Conservation (phyloP, 257 asterid species). For the Solanum bukasovii region DNA sequence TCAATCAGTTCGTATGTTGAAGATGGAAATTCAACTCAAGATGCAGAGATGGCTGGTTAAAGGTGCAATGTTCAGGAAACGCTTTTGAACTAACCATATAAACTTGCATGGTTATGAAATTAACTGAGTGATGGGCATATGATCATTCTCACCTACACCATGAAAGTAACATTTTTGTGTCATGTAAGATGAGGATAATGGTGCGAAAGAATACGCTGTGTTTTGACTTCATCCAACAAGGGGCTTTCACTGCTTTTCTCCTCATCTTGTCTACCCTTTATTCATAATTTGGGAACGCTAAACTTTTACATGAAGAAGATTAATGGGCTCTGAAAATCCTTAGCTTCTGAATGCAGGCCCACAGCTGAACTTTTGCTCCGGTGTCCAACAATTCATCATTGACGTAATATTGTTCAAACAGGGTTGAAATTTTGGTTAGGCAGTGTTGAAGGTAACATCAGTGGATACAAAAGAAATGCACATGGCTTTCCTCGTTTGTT, state of each 20-base stretch:
- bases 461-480: neutral
- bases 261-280: neutral
- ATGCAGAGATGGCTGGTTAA: constrained; percentile 63
- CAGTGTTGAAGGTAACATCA: neutral
- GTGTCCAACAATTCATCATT: neutral
- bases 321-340: neutral
- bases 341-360: neutral
- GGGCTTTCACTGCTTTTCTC: neutral
- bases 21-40: constrained; percentile 22
- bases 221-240: neutral
- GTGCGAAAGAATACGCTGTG: neutral
- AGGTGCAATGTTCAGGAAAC: neutral
- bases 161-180: neutral
- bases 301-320: neutral
- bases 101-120: neutral
- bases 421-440: neutral
- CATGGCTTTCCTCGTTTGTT: neutral
- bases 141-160: neutral
- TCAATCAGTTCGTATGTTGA: constrained; percentile 27
- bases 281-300: neutral
- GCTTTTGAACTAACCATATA: neutral
- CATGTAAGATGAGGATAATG: neutral
- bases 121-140: neutral
- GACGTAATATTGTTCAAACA: neutral
- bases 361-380: neutral